Base-by-base conservation (phyloP, 1,139 yeast genomes). In the Candida neerlandica region DNA sequence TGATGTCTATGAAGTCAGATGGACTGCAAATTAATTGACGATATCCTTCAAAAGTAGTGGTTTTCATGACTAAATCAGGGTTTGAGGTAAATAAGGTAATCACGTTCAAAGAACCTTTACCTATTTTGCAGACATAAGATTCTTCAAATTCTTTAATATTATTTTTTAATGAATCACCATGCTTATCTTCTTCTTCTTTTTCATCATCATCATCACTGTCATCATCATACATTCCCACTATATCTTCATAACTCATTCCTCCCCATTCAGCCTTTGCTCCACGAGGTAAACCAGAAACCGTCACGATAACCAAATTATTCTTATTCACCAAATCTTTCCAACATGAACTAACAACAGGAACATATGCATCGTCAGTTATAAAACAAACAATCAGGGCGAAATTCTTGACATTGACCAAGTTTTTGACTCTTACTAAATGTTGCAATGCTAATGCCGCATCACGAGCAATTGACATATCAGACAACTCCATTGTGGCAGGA, bases 221-320 rank as follows among this genome's bases (percentile, higher is more conserved):
- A 23, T 73, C 78, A 35, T 75, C 80, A 47, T 76, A 72, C 60
- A 70, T 61, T 2, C 62, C 67, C 2, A 61, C 65, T 3, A 69
- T 45, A 29, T 69, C 66, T 50, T 74, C 74, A 56, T 71, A 81
- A 6, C 81, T 65, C 5, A 78, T 57, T 1, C 91, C 92, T 39
- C 88, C 81, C 95, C 96, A 89, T 68, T 92, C 98, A 16, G 87
- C 80, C 12, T 65, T 61, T 0, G 96, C 95, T 34, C 75, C 75
- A 44, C 81, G 80, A 1, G 98, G 98, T 45, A 94, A 70, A 26
- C 70, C 75, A 0, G 71, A 66, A 0, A 90, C 89, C 53, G 80
- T 77, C 0, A 82, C 89, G 5, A 87, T 73, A 9, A 82, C 60
- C 46, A 86, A 62, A 30, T 65, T 61, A 2, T 53, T 44, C 5